Evolutionary conservation across 2,329 filamentous ascomycete genomes (phyloP).

Genomic region (Blastomyces parvus): DNA sequence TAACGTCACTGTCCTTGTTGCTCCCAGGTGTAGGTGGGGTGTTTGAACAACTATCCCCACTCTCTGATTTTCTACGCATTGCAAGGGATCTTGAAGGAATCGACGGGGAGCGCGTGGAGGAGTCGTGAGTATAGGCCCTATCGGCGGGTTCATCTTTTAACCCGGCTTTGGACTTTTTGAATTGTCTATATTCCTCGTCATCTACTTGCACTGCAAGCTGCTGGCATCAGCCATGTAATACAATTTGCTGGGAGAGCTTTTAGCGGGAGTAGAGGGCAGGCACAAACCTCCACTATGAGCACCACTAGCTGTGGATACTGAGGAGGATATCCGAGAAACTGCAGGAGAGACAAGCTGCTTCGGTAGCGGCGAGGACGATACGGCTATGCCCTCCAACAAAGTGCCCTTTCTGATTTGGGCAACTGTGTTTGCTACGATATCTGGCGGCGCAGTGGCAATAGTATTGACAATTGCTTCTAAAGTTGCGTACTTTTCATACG

Average conservation of each 20-base stretch:
- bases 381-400: not conserved
- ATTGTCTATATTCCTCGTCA: not conserved
- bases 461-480: conserved; percentile 4
- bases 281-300: not conserved
- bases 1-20: not conserved
- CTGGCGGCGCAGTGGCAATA: conserved; percentile 9
- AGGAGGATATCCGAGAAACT: not conserved
- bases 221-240: not conserved
- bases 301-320: not conserved
- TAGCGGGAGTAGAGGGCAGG: not conserved
- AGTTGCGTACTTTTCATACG: conserved; percentile 4
- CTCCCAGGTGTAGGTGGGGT: not conserved
- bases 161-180: not conserved
- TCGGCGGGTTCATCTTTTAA: not conserved
- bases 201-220: conserved; percentile 2
- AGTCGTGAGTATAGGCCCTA: not conserved
- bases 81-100: not conserved
- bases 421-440: conserved; percentile 8
- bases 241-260: not conserved
- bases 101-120: not conserved
- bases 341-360: not conserved
- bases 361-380: not conserved
- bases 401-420: conserved; percentile 8
- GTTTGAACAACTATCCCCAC: too few species aligned
- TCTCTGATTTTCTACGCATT: not conserved